Conservation (phyloP, 371 early-diverging fungal genomes). For the Rhizomucor pusillus region DNA sequence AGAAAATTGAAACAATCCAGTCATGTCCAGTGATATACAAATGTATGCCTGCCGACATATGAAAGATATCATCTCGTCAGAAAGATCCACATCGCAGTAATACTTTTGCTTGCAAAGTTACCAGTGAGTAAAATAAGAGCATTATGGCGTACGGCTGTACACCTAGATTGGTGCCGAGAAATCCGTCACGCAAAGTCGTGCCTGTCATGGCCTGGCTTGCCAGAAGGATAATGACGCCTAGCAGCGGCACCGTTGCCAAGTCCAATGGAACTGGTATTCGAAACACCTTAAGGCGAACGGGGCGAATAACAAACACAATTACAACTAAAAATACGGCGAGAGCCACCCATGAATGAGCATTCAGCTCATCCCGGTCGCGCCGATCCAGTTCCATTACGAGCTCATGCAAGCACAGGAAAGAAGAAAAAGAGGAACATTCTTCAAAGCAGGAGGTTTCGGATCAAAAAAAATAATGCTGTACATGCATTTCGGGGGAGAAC, state of each 20-base stretch:
- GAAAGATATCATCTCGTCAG: too few species aligned
- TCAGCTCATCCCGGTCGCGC: constrained; percentile 11
- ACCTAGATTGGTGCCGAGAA: constrained; percentile 56
- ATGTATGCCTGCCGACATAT: constrained; percentile 60
- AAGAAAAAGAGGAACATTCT: neutral
- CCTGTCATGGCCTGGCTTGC: constrained; percentile 51
- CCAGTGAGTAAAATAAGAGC: constrained; percentile 74
- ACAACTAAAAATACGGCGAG: constrained; percentile 47
- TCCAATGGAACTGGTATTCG: constrained; percentile 40
- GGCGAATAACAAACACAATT: constrained; percentile 51
- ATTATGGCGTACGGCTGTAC: constrained; percentile 79
- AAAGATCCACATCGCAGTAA: too few species aligned
- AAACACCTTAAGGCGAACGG: constrained; percentile 31
- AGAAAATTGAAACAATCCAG: constrained; percentile 69
- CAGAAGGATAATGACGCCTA: constrained; percentile 64
- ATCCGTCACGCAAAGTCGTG: constrained; percentile 53
- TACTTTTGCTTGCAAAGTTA: constrained; percentile 17
- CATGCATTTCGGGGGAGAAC: too few species aligned
- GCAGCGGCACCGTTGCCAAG: constrained; percentile 65
- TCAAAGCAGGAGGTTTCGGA: neutral
- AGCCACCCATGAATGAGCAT: constrained; percentile 51
- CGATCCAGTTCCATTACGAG: too few species aligned
- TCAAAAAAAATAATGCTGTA: too few species aligned
- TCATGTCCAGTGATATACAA: constrained; percentile 80
- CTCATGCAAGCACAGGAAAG: too few species aligned